Base-by-base conservation (phyloP, 805 yeast genomes). In the Saccharomycopsis oosterbeekiorum region DNA sequence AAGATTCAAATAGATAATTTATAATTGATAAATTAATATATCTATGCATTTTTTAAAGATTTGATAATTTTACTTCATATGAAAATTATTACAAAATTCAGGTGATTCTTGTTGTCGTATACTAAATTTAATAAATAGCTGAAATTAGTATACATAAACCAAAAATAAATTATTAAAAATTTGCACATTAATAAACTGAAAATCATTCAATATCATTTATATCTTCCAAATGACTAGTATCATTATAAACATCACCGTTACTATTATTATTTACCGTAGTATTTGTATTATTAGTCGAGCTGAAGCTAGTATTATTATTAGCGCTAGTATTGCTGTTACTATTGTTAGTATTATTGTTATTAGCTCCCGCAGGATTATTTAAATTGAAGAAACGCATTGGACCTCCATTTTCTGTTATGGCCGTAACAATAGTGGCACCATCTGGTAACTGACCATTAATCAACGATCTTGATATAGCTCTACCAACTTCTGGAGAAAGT, bases 1-100 rank as follows among this genome's bases (percentile, higher is more conserved):
- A 59, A 76, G 71, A 69, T 78, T 79, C 64, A 78, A 77, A 68
- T 78, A 66, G 42, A 26, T 11, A 29, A n/a, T n/a, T n/a, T n/a
- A n/a, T n/a, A n/a, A n/a, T n/a, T n/a, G n/a, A n/a, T n/a, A n/a
- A n/a, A n/a, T n/a, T n/a, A n/a, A n/a, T n/a, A n/a, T n/a, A n/a
- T n/a, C n/a, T n/a, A n/a, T n/a, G n/a, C n/a, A n/a, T n/a, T n/a
- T n/a, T n/a, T n/a, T n/a, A n/a, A n/a, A n/a, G n/a, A n/a, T n/a
- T n/a, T n/a, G n/a, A n/a, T n/a, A n/a, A n/a, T 36, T 58, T n/a
- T 36, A 15, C 37, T 51, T 9, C 4, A 15, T 19, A 11, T 51
- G 26, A 57, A 65, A 37, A 37, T 12, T 37, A 14, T 14, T 37
- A 37, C 41, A 37, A 37, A 37, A 12, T 37, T 37, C 12, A 12